Conservation (phyloP, 257 asterid genomes). For the Jaltomata sinuosa region DNA sequence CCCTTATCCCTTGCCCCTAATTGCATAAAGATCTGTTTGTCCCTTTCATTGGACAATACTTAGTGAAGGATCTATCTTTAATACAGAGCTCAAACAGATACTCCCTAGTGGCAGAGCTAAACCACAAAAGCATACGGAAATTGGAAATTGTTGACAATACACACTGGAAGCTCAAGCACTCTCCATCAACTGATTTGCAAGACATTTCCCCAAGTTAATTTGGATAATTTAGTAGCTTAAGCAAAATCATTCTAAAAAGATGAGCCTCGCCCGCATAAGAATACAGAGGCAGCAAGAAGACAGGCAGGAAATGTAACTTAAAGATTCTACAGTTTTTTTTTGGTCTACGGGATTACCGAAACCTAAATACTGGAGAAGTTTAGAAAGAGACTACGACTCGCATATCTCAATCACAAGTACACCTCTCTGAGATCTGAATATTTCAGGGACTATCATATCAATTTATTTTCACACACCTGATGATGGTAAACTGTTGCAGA, state of each 20-base stretch:
- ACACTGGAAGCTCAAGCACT: neutral
- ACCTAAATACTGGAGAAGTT: neutral
- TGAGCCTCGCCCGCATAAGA: neutral
- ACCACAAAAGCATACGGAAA: neutral
- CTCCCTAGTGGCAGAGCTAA: neutral
- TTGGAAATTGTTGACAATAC: neutral
- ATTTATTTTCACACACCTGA: constrained; percentile 37
- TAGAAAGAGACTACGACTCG: neutral
- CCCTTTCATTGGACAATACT: neutral
- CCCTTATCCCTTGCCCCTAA: neutral
- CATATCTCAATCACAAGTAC: neutral
- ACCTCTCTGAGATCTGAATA: neutral
- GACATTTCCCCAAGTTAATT: neutral
- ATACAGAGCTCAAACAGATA: neutral
- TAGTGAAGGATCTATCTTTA: neutral
- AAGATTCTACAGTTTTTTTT: neutral
- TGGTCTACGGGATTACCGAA: neutral
- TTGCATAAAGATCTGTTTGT: neutral
- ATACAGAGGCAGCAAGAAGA: neutral
- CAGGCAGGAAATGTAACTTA: neutral
- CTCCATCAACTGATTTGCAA: neutral
- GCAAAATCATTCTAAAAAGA: neutral
- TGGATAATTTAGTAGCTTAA: neutral
- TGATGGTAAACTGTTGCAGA: constrained; percentile 68
- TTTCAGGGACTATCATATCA: neutral